Evolutionary conservation across 768 basidiomycete species (phyloP).

Genomic region (Mycena venus): DNA sequence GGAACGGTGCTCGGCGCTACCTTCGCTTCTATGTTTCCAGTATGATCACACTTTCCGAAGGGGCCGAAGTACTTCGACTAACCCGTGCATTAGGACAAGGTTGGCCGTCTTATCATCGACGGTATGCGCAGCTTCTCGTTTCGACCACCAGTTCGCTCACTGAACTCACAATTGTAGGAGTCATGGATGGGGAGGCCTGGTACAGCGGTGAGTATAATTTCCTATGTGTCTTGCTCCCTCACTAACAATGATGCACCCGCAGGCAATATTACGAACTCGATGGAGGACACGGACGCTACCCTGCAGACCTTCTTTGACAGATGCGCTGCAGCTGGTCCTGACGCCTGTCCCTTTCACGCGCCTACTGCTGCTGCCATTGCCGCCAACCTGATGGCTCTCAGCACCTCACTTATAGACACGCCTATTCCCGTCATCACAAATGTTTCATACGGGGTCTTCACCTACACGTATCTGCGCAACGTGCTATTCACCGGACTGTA

Average conservation of each 20-base stretch:
- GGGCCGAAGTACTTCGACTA: background rate
- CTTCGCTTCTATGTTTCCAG: background rate
- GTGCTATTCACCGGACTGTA: slow-evolving; percentile 51
- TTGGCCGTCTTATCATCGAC: background rate
- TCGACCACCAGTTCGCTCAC: background rate
- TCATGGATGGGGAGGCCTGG: slow-evolving; percentile 13
- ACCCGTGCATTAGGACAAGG: background rate
- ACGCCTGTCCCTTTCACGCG: slow-evolving; percentile 54
- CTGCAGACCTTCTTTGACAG: slow-evolving; percentile 51
- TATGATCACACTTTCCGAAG: background rate
- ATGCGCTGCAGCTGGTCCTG: slow-evolving; percentile 53
- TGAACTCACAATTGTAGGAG: background rate
- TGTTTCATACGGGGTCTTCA: slow-evolving; percentile 51
- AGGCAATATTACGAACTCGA: background rate
- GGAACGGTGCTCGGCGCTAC: background rate
- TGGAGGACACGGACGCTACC: slow-evolving; percentile 49
- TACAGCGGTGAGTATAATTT: background rate
- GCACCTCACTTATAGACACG: slow-evolving; percentile 38
- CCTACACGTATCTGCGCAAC: slow-evolving; percentile 46
- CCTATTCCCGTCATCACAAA: slow-evolving; percentile 51
- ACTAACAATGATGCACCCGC: background rate
- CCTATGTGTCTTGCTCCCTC: background rate
- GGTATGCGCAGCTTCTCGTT: background rate
- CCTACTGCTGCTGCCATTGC: slow-evolving; percentile 49
- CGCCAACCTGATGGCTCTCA: slow-evolving; percentile 50